These are phyloP conservation scores for Kalanchoe fedtschenkoi DNA, from an alignment of 164 flowering plant species.

Conservation along the genomic window DNA sequence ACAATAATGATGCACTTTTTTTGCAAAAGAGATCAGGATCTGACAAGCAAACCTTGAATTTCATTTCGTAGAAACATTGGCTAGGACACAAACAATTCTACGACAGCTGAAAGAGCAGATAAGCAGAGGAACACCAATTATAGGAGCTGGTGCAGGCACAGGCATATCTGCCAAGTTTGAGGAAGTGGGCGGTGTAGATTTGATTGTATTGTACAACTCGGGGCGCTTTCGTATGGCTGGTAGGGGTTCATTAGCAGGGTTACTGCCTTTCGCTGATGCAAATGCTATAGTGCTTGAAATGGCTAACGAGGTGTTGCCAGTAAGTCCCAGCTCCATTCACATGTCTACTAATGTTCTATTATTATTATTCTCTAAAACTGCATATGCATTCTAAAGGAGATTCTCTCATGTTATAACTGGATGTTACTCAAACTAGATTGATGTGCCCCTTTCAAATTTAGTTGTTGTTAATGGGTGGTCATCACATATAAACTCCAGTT, in stretches of 20 bases:
- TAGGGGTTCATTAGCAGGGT: slow-evolving; percentile 91
- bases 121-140: slow-evolving; percentile 55
- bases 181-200: slow-evolving; percentile 92
- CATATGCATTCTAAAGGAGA: too few relatives aligned
- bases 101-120: slow-evolving; percentile 53
- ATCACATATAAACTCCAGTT: too few relatives aligned
- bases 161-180: slow-evolving; percentile 99
- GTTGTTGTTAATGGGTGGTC: too few relatives aligned
- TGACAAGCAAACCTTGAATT: not conserved
- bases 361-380: not conserved
- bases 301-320: slow-evolving; percentile 96
- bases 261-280: slow-evolving; percentile 97
- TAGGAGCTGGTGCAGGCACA: slow-evolving; percentile 98
- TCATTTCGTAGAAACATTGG: slow-evolving; percentile 53
- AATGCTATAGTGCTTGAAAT: slow-evolving; percentile 93
- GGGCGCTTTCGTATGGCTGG: slow-evolving; percentile 98
- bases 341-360: not conserved
- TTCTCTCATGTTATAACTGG: too few relatives aligned
- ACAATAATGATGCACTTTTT: not conserved
- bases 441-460: too few relatives aligned
- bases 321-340: slow-evolving; percentile 31
- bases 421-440: too few relatives aligned
- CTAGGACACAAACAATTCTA: slow-evolving; percentile 44
- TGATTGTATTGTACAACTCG: slow-evolving; percentile 82
- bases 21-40: not conserved